Evolutionary conservation across 2,329 filamentous ascomycete genomes (phyloP), one percentile per base, ranked within the genome.

Genomic region (Akanthomyces uredinophilus): DNA sequence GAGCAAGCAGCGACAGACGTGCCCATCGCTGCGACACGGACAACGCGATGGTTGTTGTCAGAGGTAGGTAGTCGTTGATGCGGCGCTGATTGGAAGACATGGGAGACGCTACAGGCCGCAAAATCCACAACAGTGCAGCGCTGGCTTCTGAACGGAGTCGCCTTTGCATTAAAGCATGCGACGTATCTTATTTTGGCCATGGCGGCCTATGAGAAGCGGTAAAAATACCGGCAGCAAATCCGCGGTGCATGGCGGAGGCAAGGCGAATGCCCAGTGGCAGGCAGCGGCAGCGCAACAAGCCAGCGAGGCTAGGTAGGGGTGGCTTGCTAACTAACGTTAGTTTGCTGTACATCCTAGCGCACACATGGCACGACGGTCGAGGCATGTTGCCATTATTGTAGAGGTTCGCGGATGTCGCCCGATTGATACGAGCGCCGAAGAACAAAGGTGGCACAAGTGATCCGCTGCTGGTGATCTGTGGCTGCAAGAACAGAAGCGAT

Each of bases 121-220:
- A 49, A 58, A 49, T 41, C 55, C 55, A 58, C 43, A 43, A 20
- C 1, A 16, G 35, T 51, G 56, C 56, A 41, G 24, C 53, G 41
- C 50, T 32, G 41, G 53, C 41, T 56, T 22, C 39, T 51, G 46
- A 14, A 18, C 22, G 27, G 27, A 29, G 27, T 29, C 27, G 27
- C n/a, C 44, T 37, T 16, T 58, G 44, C 56, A 50, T 50, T 43
- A 18, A 51, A 24, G 46, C 56, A 59, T 59, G 56, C 46, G 43
- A 59, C 56, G 35, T 41, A 43, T 59, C 56, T 57, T 20, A 43
- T 41, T 41, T 22, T 59, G 46, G 22, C 14, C 20, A 22, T 4
- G 5, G 18, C 24, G 44, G 20, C 43, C 43, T 49, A 39, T 57
- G 29, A 49, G n/a, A 49, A 18, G 24, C 3, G 29, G 1, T 57